Conservation (phyloP, 495 filamentous ascomycete genomes). For the Aspergillus biplanus region DNA sequence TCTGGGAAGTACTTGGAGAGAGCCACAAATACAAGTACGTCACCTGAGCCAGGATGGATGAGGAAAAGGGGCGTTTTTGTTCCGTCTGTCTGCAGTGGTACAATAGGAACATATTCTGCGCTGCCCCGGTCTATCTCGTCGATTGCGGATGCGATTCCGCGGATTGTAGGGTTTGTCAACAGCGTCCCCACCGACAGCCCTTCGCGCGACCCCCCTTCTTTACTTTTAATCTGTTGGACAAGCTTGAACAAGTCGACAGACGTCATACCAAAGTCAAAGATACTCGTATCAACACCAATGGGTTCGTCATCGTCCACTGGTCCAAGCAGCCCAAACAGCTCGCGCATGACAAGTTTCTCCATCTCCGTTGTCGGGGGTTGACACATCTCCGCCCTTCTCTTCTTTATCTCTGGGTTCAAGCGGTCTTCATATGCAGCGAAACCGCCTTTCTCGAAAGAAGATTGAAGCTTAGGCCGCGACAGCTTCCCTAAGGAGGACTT, state of each 20-base stretch:
- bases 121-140: neutral
- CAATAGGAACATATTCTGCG: neutral
- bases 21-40: too few relatives aligned
- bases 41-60: too few relatives aligned
- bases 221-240: neutral
- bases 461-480: too few relatives aligned
- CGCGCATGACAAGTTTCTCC: neutral
- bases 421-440: too few relatives aligned
- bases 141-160: neutral
- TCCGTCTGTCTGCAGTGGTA: neutral
- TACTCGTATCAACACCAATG: neutral
- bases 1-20: too few relatives aligned
- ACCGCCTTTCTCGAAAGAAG: too few relatives aligned
- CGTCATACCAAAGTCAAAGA: neutral
- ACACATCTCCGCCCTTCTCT: neutral
- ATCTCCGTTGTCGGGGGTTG: too few relatives aligned
- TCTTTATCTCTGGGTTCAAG: too few relatives aligned
- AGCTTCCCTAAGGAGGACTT: too few relatives aligned
- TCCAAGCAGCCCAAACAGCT: neutral
- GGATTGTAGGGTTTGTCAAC: neutral
- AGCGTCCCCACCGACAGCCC: neutral
- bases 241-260: neutral
- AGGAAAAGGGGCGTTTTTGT: neutral
- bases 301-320: neutral
- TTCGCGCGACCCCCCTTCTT: neutral